Evolutionary conservation across 768 basidiomycete genomes (phyloP), one percentile per base, ranked within the genome.

Genomic region (Calocera cornea): DNA sequence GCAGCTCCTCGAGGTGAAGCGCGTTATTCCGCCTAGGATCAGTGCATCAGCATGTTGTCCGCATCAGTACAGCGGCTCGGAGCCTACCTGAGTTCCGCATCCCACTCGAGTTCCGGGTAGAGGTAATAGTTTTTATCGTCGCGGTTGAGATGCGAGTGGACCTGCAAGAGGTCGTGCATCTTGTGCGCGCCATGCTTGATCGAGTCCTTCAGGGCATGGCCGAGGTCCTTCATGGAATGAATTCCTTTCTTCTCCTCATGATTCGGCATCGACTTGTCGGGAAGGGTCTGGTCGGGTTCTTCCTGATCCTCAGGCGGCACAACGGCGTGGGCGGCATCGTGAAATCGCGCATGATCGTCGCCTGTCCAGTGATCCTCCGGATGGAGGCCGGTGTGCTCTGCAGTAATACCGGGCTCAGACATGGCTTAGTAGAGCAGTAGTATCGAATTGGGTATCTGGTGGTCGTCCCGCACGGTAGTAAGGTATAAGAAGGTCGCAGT

Each of bases 191-290:
- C 54, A 60, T 60, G 54, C 54, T 60, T 60, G 31, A 60, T 31
- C 8, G 54, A 60, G 14, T 60, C 54, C 54, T 60, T 60, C 11
- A 60, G 31, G 27, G 54, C 54, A 33, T 60, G 54, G 14, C 54
- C 54, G 5, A 60, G 54, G 7, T 60, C 54, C 2, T 60, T 2
- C 54, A 60, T 60, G 24, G 54, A 60, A 33, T 60, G 54, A 5
- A 60, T 60, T 60, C 54, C 54, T 22, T 60, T 60, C 54, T 60
- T 60, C 54, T 60, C 54, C 31, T 60, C 54, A 33, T 60, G 54
- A 60, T 60, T 60, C 54, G 54, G 54, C 31, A 60, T 33, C 54
- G 54, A 60, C 54, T 7, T 60, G 54, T 60, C 54, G 22, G 31
- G 31, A 16, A 60, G 54, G 24, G 22, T 22, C 31, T 60, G 54